These are phyloP conservation scores for Cairneyella variabilis DNA, from an alignment of 495 filamentous ascomycete species.

Conservation along the genomic window DNA sequence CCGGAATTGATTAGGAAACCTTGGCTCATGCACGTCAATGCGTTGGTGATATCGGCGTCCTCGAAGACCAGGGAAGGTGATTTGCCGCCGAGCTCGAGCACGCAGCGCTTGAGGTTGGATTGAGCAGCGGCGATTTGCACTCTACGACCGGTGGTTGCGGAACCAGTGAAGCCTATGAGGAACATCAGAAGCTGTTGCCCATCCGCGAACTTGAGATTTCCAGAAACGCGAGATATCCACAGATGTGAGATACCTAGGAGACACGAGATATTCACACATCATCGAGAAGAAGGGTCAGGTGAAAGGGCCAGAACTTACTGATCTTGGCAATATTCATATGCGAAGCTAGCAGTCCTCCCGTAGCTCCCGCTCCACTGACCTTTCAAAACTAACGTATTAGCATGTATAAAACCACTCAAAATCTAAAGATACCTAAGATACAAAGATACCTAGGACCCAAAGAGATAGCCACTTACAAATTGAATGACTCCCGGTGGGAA, in stretches of 20 bases:
- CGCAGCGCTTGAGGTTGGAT: constrained; percentile 71
- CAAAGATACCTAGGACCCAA: no score
- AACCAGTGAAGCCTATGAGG: constrained; percentile 48
- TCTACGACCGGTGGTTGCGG: constrained; percentile 40
- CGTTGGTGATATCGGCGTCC: constrained; percentile 85
- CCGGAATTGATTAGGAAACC: constrained; percentile 3
- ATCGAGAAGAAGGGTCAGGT: no score
- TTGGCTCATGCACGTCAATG: constrained; percentile 32
- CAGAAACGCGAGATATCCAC: no score
- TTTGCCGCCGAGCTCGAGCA: constrained; percentile 88
- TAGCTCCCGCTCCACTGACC: constrained; percentile 32
- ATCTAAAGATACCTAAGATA: no score
- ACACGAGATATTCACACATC: no score
- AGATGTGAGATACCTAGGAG: no score
- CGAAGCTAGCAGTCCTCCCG: constrained; percentile 31
- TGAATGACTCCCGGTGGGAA: constrained; percentile 37
- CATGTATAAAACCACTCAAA: no score
- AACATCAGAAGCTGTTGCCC: no score
- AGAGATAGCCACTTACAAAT: no score
- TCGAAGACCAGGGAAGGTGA: constrained; percentile 81
- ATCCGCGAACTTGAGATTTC: no score
- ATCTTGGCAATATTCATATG: constrained; percentile 34
- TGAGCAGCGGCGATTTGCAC: constrained; percentile 36
- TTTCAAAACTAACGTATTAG: no score
- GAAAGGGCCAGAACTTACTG: no score